These are phyloP conservation scores for Thelonectria olida DNA, from an alignment of 2,329 filamentous ascomycete species.

Conservation along the genomic window DNA sequence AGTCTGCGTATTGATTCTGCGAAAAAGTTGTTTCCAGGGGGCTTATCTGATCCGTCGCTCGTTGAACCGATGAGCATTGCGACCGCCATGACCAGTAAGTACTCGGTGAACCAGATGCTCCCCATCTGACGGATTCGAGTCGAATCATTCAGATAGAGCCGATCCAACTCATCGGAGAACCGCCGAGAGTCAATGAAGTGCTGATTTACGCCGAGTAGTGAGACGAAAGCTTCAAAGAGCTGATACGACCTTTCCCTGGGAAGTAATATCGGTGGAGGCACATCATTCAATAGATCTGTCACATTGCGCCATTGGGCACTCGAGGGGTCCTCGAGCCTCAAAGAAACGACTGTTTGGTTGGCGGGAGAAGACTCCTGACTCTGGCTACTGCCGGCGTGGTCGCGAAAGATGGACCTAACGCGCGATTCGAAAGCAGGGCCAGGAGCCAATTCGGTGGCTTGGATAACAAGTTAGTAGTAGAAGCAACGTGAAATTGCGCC, in stretches of 20 bases:
- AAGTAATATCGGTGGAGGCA: slow-evolving; percentile 17
- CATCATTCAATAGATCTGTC: slow-evolving; percentile 35
- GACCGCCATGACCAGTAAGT: slow-evolving; percentile 43
- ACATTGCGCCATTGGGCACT: slow-evolving; percentile 21
- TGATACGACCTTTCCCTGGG: slow-evolving; percentile 32
- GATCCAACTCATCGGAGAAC: slow-evolving; percentile 36
- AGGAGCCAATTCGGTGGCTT: slow-evolving; percentile 26
- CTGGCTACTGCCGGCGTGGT: slow-evolving; percentile 23
- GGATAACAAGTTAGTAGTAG: not conserved
- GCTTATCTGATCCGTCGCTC: slow-evolving; percentile 25
- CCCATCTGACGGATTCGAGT: slow-evolving; percentile 24
- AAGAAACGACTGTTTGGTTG: slow-evolving; percentile 44
- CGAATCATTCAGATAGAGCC: slow-evolving; percentile 36
- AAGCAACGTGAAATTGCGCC: rapidly evolving
- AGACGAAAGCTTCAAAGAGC: slow-evolving; percentile 35
- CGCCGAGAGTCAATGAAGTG: slow-evolving; percentile 41
- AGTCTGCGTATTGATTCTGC: slow-evolving; percentile 38
- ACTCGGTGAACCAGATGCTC: slow-evolving; percentile 40
- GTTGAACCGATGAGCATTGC: slow-evolving; percentile 39
- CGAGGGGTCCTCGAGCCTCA: slow-evolving; percentile 28
- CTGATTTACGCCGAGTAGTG: slow-evolving; percentile 40
- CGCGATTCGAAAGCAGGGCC: slow-evolving; percentile 36
- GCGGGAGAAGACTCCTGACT: slow-evolving; percentile 28
- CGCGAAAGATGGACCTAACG: slow-evolving; percentile 31
- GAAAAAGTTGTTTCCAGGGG: slow-evolving; percentile 38